Evolutionary conservation across 441 rosid species (phyloP), one percentile per base, ranked within the genome.

Genomic region (Croton laevigatus): DNA sequence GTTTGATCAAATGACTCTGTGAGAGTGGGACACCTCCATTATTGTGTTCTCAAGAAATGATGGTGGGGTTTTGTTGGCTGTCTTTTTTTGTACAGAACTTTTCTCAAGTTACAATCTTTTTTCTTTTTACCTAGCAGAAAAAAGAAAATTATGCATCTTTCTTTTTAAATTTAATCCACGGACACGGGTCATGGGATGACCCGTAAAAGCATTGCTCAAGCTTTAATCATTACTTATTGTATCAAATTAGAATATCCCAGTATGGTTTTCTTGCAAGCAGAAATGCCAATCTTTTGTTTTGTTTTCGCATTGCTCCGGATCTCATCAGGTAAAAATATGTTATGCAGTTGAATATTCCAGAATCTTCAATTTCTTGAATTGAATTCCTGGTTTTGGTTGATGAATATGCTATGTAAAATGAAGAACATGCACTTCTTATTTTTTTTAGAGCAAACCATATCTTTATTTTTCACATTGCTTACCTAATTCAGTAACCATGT

Each of bases 1-100:
- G 44, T 65, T 59, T 42, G 40, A 64, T 60, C 38, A 34, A 27
- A 68, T 44, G 44, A 37, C 53, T 40, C 32, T 27, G 32, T 27
- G 32, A 27, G 14, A 6, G 65, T 59, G 70, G 74, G 73, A 66
- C 67, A 49, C 68, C 68, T 68, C 65, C 70, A 79, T 84, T 67
- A 82, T 82, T 71, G 76, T 79, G 80, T 80, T 72, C 55, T 67
- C 77, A 76, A 68, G 46, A 44, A 68, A 74, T 73, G 64, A 72
- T 81, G 80, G 81, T 81, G 79, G 85, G 85, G 79, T 72, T 71
- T 65, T 72, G 66, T 23, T 74, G 75, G 72, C 48, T 38, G 64
- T 74, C 78, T 74, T 72, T 81, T 55, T 62, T 44, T 59, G 59
- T 42, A 70, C 77, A 66, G 0, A 70, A 40, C 66, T 58, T 78